Evolutionary conservation across 176 grass and related monocot species (phyloP).

Genomic region (Tillandsia leiboldiana): DNA sequence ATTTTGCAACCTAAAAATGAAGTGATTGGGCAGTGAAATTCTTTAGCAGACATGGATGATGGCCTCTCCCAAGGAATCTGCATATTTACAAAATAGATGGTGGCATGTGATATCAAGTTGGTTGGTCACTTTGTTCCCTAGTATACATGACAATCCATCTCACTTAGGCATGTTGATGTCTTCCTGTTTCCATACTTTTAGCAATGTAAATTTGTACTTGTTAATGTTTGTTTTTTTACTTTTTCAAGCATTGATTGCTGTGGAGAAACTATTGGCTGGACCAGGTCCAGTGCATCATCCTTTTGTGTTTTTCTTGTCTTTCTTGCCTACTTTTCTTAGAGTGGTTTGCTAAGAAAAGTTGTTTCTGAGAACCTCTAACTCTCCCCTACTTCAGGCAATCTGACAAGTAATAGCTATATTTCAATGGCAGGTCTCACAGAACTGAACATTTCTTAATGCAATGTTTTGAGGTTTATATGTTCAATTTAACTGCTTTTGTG

Average conservation of each 20-base stretch:
- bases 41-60: conserved; percentile 15
- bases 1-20: conserved; percentile 21
- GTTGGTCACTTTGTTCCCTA: conserved; percentile 38
- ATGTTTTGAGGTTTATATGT: no score
- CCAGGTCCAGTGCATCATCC: conserved; percentile 33
- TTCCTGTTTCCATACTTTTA: conserved; percentile 8
- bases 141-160: conserved; percentile 31
- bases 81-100: conserved; percentile 13
- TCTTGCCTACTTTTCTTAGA: conserved; percentile 39
- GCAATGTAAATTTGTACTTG: conserved; percentile 14
- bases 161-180: conserved; percentile 24
- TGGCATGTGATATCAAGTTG: conserved; percentile 46
- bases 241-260: conserved; percentile 18
- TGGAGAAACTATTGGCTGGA: conserved; percentile 18
- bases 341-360: conserved; percentile 25
- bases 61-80: conserved; percentile 15
- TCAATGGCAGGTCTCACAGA: no score
- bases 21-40: conserved; percentile 30
- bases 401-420: background rate
- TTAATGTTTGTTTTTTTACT: conserved; percentile 2
- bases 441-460: no score
- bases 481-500: no score
- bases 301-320: conserved; percentile 54
- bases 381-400: background rate
- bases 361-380: background rate